These are phyloP conservation scores for Deuterostichococcus epilithicus DNA, from an alignment of 139 green algal genomes.

Conservation along the genomic window DNA sequence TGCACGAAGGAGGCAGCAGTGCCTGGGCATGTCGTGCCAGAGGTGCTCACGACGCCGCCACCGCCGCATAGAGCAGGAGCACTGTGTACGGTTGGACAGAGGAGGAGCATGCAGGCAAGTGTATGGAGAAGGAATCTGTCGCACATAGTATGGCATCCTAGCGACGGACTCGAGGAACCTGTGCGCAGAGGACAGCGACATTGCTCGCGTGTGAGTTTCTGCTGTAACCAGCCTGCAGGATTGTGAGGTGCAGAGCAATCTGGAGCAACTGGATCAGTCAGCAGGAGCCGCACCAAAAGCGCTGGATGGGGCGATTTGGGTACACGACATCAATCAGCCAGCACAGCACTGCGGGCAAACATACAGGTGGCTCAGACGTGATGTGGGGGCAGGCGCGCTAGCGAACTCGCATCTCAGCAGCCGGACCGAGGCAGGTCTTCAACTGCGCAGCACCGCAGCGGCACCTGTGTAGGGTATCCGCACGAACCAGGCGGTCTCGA, in stretches of 20 bases:
- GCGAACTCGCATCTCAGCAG: not conserved
- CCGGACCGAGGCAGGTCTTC: not conserved
- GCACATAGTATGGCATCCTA: slow-evolving; percentile 98
- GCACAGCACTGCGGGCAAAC: slow-evolving; percentile 42
- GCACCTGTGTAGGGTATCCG: not conserved
- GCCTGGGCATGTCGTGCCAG: too few relatives aligned
- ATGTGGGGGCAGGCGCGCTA: slow-evolving; percentile 42
- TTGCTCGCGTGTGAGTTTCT: slow-evolving; percentile 28
- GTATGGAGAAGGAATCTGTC: too few relatives aligned
- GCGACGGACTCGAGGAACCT: slow-evolving; percentile 94
- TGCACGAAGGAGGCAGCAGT: too few relatives aligned
- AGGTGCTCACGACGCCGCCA: too few relatives aligned
- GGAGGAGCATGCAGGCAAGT: too few relatives aligned
- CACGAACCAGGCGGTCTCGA: slow-evolving; percentile 39
- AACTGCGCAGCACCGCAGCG: not conserved
- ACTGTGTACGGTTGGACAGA: too few relatives aligned
- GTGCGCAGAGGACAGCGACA: too few relatives aligned
- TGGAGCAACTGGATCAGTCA: too few relatives aligned
- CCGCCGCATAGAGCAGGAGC: too few relatives aligned
- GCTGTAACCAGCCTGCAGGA: not conserved
- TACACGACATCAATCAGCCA: slow-evolving; percentile 69
- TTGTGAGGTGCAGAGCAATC: not conserved
- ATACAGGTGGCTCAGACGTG: not conserved
- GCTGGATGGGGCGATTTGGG: slow-evolving; percentile 66
- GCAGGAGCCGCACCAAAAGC: too few relatives aligned